A percentile compares a stretch with the other conserved stretches of the same genome.
These are phyloP conservation scores for Biscutella laevigata DNA, from an alignment of 441 rosid genomes.

Conservation along the genomic window DNA sequence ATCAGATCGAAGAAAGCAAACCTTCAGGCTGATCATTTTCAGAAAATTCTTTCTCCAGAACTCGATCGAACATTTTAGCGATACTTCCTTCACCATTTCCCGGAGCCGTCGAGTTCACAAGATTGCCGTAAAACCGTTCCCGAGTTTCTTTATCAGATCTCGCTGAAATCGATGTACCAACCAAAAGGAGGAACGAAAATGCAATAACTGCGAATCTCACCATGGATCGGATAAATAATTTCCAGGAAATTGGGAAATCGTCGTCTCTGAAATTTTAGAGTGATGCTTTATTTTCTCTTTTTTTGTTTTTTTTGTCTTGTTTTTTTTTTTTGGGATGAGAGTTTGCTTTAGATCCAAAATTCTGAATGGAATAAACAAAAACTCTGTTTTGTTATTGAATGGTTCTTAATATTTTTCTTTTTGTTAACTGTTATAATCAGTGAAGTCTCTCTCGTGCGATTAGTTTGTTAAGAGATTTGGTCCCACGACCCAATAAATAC, in stretches of 20 bases:
- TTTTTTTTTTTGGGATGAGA: neutral
- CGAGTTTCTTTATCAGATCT: slow-evolving; percentile 86
- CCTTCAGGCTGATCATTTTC: slow-evolving; percentile 92
- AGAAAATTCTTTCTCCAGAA: slow-evolving; percentile 86
- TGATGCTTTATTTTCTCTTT: neutral
- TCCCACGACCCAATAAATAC: too few species aligned
- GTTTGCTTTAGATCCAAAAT: slow-evolving; percentile 1
- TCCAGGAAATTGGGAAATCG: slow-evolving; percentile 9
- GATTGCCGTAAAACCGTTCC: slow-evolving; percentile 79
- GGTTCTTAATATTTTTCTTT: neutral
- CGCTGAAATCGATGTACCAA: slow-evolving; percentile 24
- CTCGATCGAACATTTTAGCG: slow-evolving; percentile 88
- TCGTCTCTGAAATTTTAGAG: neutral
- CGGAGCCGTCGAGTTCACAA: slow-evolving; percentile 62
- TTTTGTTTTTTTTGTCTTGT: neutral
- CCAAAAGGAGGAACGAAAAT: slow-evolving; percentile 24
- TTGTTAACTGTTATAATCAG: neutral
- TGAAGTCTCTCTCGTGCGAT: neutral
- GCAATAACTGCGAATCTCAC: slow-evolving; percentile 28
- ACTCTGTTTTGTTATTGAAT: neutral
- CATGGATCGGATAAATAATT: slow-evolving; percentile 12
- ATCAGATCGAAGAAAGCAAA: slow-evolving; percentile 5
- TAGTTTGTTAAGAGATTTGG: neutral
- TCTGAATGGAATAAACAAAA: neutral
- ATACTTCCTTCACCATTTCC: slow-evolving; percentile 62